A percentile compares a stretch with the other conserved stretches of the same genome.
phyloP scores from a whole-genome alignment of 75 land plant genomes.

The Pinus albicaulis region DNA sequence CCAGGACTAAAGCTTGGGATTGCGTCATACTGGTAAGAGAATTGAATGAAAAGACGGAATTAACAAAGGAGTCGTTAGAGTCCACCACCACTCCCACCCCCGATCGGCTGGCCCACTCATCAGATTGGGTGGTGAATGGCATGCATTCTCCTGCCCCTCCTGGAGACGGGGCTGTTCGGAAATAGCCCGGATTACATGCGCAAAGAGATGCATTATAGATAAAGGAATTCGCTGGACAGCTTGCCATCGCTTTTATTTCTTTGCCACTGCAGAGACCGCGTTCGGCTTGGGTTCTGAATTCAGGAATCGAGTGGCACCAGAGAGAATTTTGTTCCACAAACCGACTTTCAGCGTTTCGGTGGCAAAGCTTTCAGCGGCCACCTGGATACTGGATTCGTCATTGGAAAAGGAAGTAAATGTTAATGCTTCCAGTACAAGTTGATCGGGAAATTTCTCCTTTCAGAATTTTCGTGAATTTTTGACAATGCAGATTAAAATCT shows the following conservation, averaged over 20 bases:
- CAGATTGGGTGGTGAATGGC: conserved; percentile 14
- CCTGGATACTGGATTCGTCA: too few relatives aligned
- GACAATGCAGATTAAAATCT: too few relatives aligned
- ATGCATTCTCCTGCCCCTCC: conserved; percentile 16
- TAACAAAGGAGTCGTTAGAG: conserved; percentile 24
- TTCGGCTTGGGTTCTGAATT: too few relatives aligned
- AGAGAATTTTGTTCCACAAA: too few relatives aligned
- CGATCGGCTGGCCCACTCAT: background rate
- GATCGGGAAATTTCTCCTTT: too few relatives aligned
- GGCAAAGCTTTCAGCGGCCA: too few relatives aligned
- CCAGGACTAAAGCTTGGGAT: conserved; percentile 70
- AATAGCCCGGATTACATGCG: conserved; percentile 51
- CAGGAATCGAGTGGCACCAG: too few relatives aligned
- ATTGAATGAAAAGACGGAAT: conserved; percentile 37
- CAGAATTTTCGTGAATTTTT: too few relatives aligned
- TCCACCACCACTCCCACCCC: conserved; percentile 20
- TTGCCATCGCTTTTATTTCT: background rate
- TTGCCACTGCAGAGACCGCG: too few relatives aligned
- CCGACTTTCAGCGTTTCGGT: too few relatives aligned
- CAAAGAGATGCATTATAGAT: conserved; percentile 41
- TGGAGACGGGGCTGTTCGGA: background rate
- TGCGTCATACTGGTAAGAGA: conserved; percentile 46
- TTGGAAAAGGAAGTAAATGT: too few relatives aligned
- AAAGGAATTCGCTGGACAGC: conserved; percentile 43
- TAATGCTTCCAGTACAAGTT: too few relatives aligned